phyloP scores from a whole-genome alignment of 2,329 filamentous ascomycete species.

The Cercospora sp. region DNA sequence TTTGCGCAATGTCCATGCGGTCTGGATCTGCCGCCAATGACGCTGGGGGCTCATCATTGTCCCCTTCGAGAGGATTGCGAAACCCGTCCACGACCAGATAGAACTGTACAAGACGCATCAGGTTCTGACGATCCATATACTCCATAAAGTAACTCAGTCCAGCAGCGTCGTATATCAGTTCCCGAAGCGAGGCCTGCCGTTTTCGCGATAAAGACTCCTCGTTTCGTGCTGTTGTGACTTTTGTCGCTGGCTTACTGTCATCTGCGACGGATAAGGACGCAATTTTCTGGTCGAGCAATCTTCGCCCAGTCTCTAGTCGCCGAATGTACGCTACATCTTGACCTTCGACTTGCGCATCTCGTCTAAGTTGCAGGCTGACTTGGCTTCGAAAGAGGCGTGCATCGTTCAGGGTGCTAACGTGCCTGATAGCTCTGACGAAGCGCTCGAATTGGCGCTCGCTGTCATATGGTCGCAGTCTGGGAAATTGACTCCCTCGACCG shows the following conservation, averaged over 20 bases:
- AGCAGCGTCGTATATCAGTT: slow-evolving; percentile 85
- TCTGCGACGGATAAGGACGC: slow-evolving; percentile 63
- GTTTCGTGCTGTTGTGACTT: slow-evolving; percentile 38
- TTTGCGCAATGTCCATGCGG: slow-evolving; percentile 82
- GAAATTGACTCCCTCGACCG: slow-evolving; percentile 60
- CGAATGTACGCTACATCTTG: slow-evolving; percentile 86
- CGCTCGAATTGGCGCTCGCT: slow-evolving; percentile 92
- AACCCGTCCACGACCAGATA: slow-evolving; percentile 98
- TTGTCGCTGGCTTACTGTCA: slow-evolving; percentile 51
- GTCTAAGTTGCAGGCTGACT: slow-evolving; percentile 86
- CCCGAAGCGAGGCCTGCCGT: slow-evolving; percentile 74
- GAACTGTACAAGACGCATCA: slow-evolving; percentile 92
- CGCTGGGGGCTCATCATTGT: slow-evolving; percentile 65
- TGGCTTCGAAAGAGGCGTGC: slow-evolving; percentile 89
- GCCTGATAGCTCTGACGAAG: slow-evolving; percentile 85
- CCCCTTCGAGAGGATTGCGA: slow-evolving; percentile 87
- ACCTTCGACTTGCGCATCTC: slow-evolving; percentile 73
- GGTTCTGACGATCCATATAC: slow-evolving; percentile 88
- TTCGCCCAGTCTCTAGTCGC: slow-evolving; percentile 86
- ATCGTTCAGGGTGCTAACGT: slow-evolving; percentile 88
- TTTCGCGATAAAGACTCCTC: slow-evolving; percentile 59
- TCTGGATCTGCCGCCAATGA: slow-evolving; percentile 68
- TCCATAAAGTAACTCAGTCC: slow-evolving; percentile 99
- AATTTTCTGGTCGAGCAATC: slow-evolving; percentile 86
- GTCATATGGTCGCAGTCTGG: slow-evolving; percentile 76